A percentile compares a stretch with the other conserved stretches of the same genome.
phyloP scores from a whole-genome alignment of 306 rosid species.

The Acacia acuminata region DNA sequence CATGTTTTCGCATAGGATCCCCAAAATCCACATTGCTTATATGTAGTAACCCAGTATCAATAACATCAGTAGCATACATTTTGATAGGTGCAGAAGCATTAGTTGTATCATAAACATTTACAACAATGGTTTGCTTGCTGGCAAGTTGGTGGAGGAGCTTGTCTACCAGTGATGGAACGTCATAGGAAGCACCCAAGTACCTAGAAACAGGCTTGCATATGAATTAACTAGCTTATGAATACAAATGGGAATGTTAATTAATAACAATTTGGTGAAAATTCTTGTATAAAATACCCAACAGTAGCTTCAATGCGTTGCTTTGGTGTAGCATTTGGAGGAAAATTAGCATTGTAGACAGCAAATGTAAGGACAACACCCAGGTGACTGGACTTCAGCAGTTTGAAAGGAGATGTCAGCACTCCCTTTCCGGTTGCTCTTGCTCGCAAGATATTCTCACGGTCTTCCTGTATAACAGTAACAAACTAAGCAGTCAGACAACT shows the following conservation, averaged over 20 bases:
- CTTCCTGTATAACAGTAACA: slow-evolving; percentile 58
- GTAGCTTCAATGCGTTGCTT: slow-evolving; percentile 77
- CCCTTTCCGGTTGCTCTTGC: slow-evolving; percentile 93
- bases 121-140: too few species aligned
- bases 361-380: slow-evolving; percentile 94
- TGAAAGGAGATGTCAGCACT: slow-evolving; percentile 93
- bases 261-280: background rate
- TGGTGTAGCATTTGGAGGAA: slow-evolving; percentile 72
- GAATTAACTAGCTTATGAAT: slow-evolving; percentile 32
- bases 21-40: too few species aligned
- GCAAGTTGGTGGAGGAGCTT: too few species aligned
- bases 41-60: too few species aligned
- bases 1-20: too few species aligned
- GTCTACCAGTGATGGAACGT: slow-evolving; percentile 94
- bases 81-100: too few species aligned
- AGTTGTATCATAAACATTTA: too few species aligned
- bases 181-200: slow-evolving; percentile 95
- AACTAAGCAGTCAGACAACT: slow-evolving; percentile 17
- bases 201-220: slow-evolving; percentile 42
- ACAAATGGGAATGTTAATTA: background rate
- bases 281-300: slow-evolving; percentile 65
- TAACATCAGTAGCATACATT: too few species aligned
- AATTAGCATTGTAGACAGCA: slow-evolving; percentile 70
- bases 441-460: slow-evolving; percentile 91
- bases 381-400: slow-evolving; percentile 87